These are phyloP conservation scores for Rhipidocladum racemiflorum DNA, from an alignment of 176 grass and related monocot species.

Conservation along the genomic window DNA sequence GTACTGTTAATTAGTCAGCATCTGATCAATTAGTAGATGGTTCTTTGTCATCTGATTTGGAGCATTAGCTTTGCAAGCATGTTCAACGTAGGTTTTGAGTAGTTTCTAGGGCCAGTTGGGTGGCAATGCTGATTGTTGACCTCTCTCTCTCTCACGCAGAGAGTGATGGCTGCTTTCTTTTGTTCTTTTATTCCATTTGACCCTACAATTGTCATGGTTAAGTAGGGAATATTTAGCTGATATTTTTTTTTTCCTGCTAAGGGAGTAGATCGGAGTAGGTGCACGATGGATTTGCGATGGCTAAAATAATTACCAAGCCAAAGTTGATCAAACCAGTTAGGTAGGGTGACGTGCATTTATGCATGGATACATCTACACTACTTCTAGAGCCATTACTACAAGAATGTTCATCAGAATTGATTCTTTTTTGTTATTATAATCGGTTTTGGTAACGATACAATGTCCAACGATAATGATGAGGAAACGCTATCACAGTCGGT, in stretches of 20 bases:
- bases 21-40: background rate
- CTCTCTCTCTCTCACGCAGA: too few species aligned
- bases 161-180: background rate
- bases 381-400: too few species aligned
- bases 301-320: background rate
- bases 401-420: too few species aligned
- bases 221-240: background rate
- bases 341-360: background rate
- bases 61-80: background rate
- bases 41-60: background rate
- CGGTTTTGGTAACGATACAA: too few species aligned
- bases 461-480: too few species aligned
- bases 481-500: too few species aligned
- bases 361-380: background rate
- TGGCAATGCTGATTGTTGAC: background rate
- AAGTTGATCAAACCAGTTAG: background rate
- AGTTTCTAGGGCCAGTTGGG: background rate
- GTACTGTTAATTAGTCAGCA: background rate
- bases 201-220: background rate
- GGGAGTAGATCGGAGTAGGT: background rate
- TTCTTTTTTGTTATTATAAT: too few species aligned
- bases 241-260: background rate
- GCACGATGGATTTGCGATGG: background rate
- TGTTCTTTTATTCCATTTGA: background rate
- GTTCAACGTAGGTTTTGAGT: background rate